Base-by-base conservation (phyloP, 768 basidiomycete species). In the Myochromella boudieri region DNA sequence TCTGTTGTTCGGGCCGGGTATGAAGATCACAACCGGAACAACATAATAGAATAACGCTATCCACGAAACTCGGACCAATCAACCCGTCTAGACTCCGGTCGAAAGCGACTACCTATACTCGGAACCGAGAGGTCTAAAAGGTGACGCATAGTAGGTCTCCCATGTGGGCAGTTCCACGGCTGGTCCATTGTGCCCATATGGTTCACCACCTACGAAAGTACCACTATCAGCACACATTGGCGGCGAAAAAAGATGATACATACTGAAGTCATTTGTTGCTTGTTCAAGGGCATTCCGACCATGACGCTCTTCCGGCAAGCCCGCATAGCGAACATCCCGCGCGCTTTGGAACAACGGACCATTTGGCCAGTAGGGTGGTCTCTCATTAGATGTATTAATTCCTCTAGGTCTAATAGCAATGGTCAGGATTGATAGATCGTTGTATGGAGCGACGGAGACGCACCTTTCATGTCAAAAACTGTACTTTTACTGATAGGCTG, bases 291-390 rank as follows among this genome's bases (percentile, higher is more conserved):
- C 70, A 81, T 90, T 3, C 97, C 95, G 34, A 97, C 76, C 97
- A 98, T 99, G 32, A 97, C 85, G 64, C 94, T 97, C 70, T 90
- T 94, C 53, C 95, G 66, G 66, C 97, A 99, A 0, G 97, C 97
- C 27, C 95, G 80, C 79, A 85, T 90, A 0, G 97, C 97, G 60
- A 99, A 97, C 95, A 99, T 97, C 4, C 84, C 76, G 12, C 94
- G 79, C 12, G 90, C 92, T 64, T 98, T 98, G 12, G 87, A 87
- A 60, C 93, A 97, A 17, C 97, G 77, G 0, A 97, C 90, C 80
- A 92, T 88, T 57, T 85, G 81, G 2, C 91, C 89, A 0, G 74
- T 64, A 0, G 92, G 85, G 6, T 77, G 74, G 58, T 95, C 89
- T 28, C 81, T 81, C 68, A 99, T 75, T 11, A 95, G 69, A 55